Conservation (phyloP, 331 rosid genomes). For the Telfairia occidentalis region DNA sequence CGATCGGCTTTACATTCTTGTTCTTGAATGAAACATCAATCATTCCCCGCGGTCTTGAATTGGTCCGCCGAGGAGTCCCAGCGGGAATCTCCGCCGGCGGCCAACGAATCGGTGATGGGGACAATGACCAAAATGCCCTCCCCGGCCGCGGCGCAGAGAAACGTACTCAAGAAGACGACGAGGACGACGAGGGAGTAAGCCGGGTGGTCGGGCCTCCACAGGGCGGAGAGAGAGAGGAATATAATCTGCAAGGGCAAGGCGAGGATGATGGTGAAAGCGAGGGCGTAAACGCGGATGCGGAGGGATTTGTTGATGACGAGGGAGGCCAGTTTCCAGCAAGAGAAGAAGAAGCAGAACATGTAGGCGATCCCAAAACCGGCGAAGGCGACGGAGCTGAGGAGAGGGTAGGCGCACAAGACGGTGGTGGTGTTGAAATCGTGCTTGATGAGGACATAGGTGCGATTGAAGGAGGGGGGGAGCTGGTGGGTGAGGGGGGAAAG, state of each 20-base stretch:
- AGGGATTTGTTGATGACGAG: slow-evolving; percentile 63
- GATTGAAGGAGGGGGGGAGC: slow-evolving; percentile 19
- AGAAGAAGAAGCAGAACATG: slow-evolving; percentile 35
- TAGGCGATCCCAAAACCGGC: slow-evolving; percentile 32
- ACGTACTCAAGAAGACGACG: slow-evolving; percentile 34
- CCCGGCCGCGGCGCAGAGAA: slow-evolving; percentile 40
- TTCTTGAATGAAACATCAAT: slow-evolving; percentile 14
- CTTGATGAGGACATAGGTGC: neutral
- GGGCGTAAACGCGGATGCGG: slow-evolving; percentile 32
- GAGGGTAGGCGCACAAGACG: slow-evolving; percentile 48
- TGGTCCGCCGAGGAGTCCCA: neutral
- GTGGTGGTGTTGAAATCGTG: neutral
- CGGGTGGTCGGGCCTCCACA: slow-evolving; percentile 33
- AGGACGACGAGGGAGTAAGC: slow-evolving; percentile 22
- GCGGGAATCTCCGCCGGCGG: slow-evolving; percentile 30
- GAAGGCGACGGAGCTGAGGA: slow-evolving; percentile 32
- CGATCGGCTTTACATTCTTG: too few species aligned
- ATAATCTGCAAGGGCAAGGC: slow-evolving; percentile 43
- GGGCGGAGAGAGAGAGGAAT: slow-evolving; percentile 19
- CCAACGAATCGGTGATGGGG: slow-evolving; percentile 58
- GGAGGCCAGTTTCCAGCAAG: slow-evolving; percentile 47
- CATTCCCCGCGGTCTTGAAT: neutral
- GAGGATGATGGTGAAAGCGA: slow-evolving; percentile 25
- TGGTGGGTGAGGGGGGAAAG: slow-evolving; percentile 12
- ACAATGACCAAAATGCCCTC: slow-evolving; percentile 73